A percentile compares a stretch with the other conserved stretches of the same genome.
These are phyloP conservation scores for Choanephora cucurbitarum DNA, from an alignment of 371 early-diverging fungal genomes.

Conservation along the genomic window DNA sequence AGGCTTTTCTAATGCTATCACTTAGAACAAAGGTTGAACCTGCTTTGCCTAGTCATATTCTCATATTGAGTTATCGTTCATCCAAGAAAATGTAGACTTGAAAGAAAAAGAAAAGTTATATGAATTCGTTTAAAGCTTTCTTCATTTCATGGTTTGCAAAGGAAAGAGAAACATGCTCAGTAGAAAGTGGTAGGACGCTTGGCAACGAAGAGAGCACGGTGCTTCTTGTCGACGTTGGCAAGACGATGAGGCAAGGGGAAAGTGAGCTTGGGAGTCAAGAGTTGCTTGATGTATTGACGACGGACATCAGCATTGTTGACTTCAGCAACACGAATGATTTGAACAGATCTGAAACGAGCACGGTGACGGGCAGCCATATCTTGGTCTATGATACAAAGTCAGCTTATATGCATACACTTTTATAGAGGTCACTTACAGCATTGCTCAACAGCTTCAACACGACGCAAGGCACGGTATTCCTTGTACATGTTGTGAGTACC, in stretches of 20 bases:
- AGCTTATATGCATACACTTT: too few relatives aligned
- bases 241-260: slow-evolving; percentile 97
- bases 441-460: slow-evolving; percentile 87
- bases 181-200: slow-evolving; percentile 87
- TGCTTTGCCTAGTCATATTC: too few relatives aligned
- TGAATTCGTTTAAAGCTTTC: background rate
- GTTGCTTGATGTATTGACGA: slow-evolving; percentile 94
- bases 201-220: slow-evolving; percentile 77
- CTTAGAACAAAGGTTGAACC: too few relatives aligned
- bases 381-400: slow-evolving; percentile 69
- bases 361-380: slow-evolving; percentile 97
- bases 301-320: slow-evolving; percentile 85
- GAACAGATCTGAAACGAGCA: slow-evolving; percentile 93
- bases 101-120: too few relatives aligned
- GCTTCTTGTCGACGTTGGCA: slow-evolving; percentile 65
- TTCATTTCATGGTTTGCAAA: background rate
- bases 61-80: too few relatives aligned
- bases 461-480: slow-evolving; percentile 96
- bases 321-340: slow-evolving; percentile 91
- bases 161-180: slow-evolving; percentile 25
- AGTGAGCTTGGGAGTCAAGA: slow-evolving; percentile 78
- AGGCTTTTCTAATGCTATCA: too few relatives aligned
- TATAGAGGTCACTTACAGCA: slow-evolving; percentile 75
- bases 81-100: too few relatives aligned
- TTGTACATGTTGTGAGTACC: slow-evolving; percentile 99